Evolutionary conservation across 2,329 filamentous ascomycete genomes (phyloP).

Genomic region (Phyllosticta citribraziliensis): DNA sequence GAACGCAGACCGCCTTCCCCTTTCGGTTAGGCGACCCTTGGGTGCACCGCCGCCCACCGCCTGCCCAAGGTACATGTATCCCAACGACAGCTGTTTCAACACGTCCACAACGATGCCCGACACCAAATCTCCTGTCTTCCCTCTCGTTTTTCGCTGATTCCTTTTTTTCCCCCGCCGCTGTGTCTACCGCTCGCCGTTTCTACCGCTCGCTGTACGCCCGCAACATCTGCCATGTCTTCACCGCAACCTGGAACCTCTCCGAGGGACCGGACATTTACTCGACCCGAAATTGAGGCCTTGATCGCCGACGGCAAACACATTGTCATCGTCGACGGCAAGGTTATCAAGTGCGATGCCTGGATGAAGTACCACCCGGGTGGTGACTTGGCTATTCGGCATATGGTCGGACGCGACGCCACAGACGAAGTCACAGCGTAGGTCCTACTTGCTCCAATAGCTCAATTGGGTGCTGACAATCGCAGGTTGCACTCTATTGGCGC

Average conservation of each 20-base stretch:
- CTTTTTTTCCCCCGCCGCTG: conserved; percentile 10
- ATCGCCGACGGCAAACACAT: conserved; percentile 75
- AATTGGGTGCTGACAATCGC: conserved; percentile 9
- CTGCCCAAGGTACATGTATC: too few relatives aligned
- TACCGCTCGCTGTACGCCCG: conserved; percentile 1
- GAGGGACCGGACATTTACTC: conserved; percentile 45
- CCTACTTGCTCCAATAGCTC: conserved; percentile 1
- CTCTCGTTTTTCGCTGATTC: conserved; percentile 18
- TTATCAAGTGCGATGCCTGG: conserved; percentile 84
- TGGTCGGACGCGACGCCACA: conserved; percentile 88
- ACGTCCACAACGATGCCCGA: neutral
- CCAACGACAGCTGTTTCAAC: neutral
- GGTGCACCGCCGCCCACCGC: neutral
- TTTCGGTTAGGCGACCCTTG: neutral
- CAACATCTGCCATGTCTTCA: conserved; percentile 18
- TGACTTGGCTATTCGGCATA: conserved; percentile 80
- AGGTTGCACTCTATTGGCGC: conserved; percentile 79
- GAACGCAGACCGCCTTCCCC: neutral
- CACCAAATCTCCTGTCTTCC: conserved; percentile 15
- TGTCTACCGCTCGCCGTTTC: neutral
- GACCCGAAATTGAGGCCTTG: conserved; percentile 63
- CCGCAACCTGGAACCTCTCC: conserved; percentile 16
- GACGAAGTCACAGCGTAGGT: conserved; percentile 85
- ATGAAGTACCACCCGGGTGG: conserved; percentile 85
- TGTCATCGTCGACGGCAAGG: conserved; percentile 69